Percentiles rank a stretch among this genome's conserved stretches.
Evolutionary conservation across 441 rosid species (phyloP).

Genomic region (Metrosideros polymorpha): DNA sequence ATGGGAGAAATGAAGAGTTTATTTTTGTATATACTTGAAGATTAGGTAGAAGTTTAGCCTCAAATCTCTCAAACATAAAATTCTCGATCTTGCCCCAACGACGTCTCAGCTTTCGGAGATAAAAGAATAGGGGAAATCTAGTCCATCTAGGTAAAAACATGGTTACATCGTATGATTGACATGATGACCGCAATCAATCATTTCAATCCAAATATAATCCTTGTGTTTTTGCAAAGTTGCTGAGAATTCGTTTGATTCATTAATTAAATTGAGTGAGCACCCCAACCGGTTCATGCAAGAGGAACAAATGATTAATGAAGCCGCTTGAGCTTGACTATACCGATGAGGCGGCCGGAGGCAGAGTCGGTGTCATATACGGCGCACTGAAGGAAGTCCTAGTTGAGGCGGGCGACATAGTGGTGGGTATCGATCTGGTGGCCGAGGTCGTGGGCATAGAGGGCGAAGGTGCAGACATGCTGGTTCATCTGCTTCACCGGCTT

Average conservation of each 20-base stretch:
- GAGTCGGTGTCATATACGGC: constrained; percentile 56
- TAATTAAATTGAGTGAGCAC: background rate
- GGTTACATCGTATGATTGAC: background rate
- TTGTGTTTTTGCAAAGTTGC: background rate
- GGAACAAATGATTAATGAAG: background rate
- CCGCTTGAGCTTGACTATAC: constrained; percentile 15
- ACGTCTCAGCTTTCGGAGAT: background rate
- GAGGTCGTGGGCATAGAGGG: constrained; percentile 60
- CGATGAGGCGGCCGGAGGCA: constrained; percentile 51
- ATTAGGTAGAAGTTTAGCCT: background rate
- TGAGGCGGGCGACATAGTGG: constrained; percentile 47
- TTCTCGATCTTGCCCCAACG: background rate
- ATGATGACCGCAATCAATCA: background rate
- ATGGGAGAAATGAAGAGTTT: background rate
- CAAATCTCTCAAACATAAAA: background rate
- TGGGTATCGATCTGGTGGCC: constrained; percentile 62
- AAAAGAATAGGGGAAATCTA: background rate
- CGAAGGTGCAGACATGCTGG: constrained; percentile 62
- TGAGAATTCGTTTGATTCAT: background rate
- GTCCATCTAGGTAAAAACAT: background rate
- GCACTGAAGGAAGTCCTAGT: constrained; percentile 73
- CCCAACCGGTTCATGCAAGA: background rate
- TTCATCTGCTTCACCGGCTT: constrained; percentile 48
- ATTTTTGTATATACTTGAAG: background rate
- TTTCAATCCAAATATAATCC: background rate